These are phyloP conservation scores for Mentha longifolia DNA, from an alignment of 257 asterid species.

Conservation along the genomic window DNA sequence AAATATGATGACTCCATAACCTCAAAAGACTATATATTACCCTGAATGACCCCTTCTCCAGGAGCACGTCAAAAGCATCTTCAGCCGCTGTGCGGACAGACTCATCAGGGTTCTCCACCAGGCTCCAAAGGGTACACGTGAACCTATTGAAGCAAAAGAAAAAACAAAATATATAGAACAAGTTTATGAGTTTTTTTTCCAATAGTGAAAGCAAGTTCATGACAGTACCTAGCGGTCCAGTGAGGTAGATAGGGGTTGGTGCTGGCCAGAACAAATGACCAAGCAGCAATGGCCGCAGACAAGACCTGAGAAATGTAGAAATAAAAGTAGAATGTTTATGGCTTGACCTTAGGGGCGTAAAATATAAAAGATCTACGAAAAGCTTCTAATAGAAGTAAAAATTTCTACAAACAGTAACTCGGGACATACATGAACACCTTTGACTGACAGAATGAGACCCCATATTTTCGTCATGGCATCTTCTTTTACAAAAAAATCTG, in stretches of 20 bases:
- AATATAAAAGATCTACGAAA: neutral
- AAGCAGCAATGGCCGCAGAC: neutral
- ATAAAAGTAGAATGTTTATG: too few relatives aligned
- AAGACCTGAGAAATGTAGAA: neutral
- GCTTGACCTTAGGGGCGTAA: neutral
- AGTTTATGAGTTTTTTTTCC: neutral
- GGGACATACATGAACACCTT: neutral
- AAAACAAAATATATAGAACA: too few relatives aligned
- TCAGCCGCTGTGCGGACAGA: neutral
- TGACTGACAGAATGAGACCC: neutral
- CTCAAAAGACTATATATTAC: neutral
- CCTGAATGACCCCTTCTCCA: neutral
- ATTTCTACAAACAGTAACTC: neutral
- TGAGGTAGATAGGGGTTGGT: neutral
- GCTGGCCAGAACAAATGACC: neutral
- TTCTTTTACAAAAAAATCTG: neutral
- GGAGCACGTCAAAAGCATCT: neutral
- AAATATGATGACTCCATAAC: neutral
- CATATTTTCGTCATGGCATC: neutral
- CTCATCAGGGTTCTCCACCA: too few relatives aligned
- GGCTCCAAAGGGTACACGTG: too few relatives aligned
- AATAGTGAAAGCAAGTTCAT: neutral
- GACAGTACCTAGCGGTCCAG: neutral
- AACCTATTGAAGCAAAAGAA: too few relatives aligned
- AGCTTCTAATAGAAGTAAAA: neutral